Evolutionary conservation across 768 basidiomycete genomes (phyloP).

Genomic region (Lactarius deliciosus): DNA sequence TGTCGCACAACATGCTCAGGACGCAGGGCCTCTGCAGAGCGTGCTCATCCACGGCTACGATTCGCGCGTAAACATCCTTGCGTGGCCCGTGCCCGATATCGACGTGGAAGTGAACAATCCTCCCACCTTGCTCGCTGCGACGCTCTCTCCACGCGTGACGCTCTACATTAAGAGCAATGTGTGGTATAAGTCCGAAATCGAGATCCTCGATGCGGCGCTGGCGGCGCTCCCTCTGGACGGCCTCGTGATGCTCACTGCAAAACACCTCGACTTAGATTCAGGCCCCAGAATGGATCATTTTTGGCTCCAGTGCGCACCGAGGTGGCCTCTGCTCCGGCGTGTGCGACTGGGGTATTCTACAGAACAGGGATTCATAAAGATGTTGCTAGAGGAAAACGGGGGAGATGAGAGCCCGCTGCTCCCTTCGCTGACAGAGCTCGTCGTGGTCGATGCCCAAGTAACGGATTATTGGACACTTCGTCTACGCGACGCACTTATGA

Average conservation of each 20-base stretch:
- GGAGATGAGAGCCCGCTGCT: not conserved
- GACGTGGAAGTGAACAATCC: not conserved
- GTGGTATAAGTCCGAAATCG: too few relatives aligned
- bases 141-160: not conserved
- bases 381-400: not conserved
- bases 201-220: not conserved
- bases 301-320: not conserved
- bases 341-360: not conserved
- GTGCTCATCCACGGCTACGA: not conserved
- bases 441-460: too few relatives aligned
- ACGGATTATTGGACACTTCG: not conserved
- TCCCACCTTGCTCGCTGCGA: not conserved
- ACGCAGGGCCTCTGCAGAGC: constrained; percentile 1
- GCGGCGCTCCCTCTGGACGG: not conserved
- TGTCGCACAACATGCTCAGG: not conserved
- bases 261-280: too few relatives aligned
- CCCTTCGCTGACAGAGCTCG: not conserved
- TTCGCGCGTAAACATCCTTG: not conserved
- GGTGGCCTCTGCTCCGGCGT: not conserved
- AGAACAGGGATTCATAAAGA: not conserved
- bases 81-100: not conserved
- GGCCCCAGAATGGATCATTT: not conserved
- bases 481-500: not conserved
- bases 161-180: not conserved
- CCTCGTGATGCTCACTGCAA: not conserved